A percentile compares a stretch with the other conserved stretches of the same genome.
phyloP scores from a whole-genome alignment of 352 stramenopile species.

The Plasmopara halstedii region DNA sequence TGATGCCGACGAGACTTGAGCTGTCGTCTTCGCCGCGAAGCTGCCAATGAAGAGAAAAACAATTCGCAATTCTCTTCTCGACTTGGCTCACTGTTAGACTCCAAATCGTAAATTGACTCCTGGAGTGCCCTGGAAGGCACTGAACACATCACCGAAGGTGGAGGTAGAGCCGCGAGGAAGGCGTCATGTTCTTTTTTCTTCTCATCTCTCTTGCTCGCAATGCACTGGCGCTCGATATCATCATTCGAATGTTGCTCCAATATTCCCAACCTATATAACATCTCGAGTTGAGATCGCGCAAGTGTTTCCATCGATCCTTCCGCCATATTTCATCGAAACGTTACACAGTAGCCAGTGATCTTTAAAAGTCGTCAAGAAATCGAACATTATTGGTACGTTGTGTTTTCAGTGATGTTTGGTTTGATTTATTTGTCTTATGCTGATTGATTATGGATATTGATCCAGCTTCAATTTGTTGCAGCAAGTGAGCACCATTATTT shows the following conservation, averaged over 20 bases:
- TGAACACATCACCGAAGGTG: constrained; percentile 7
- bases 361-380: not conserved
- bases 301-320: constrained; percentile 23
- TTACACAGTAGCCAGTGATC: no score
- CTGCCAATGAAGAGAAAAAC: not conserved
- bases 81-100: not conserved
- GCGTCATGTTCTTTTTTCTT: constrained; percentile 5
- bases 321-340: constrained; percentile 2
- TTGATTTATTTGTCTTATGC: no score
- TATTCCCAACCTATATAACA: constrained; percentile 41
- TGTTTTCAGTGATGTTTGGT: no score
- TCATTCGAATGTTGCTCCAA: constrained; percentile 23
- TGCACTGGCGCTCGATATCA: constrained; percentile 14
- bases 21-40: not conserved
- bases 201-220: constrained; percentile 9
- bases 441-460: no score
- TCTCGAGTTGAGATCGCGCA: constrained; percentile 40
- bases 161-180: constrained; percentile 19
- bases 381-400: no score
- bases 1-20: not conserved
- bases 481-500: no score
- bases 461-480: no score
- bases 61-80: not conserved
- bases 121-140: not conserved
- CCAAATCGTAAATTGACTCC: not conserved